Percentiles rank a stretch among this genome's conserved stretches.
Evolutionary conservation across 2,329 filamentous ascomycete genomes (phyloP).

Genomic region (Penicillium vulpinum): DNA sequence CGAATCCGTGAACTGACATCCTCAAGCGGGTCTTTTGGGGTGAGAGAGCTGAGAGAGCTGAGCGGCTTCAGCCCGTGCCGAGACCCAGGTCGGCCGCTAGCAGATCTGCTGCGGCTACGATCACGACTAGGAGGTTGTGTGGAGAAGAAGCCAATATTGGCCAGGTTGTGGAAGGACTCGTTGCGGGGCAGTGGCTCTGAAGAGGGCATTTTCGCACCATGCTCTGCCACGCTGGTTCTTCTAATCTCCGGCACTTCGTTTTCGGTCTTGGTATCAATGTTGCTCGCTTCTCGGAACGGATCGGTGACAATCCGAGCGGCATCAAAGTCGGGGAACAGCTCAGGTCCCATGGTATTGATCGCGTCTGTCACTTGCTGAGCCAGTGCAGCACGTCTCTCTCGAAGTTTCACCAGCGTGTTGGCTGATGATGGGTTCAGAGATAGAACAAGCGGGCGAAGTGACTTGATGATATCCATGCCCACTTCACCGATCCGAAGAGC

Average conservation of each 20-base stretch:
- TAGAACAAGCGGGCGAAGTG: slow-evolving; percentile 79
- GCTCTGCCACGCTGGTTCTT: slow-evolving; percentile 23
- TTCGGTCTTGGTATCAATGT: slow-evolving; percentile 17
- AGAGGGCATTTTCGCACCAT: slow-evolving; percentile 26
- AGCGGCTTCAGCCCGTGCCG: slow-evolving; percentile 70
- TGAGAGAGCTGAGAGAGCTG: slow-evolving; percentile 59
- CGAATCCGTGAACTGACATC: slow-evolving; percentile 82
- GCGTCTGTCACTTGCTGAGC: slow-evolving; percentile 81
- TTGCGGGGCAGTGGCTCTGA: slow-evolving; percentile 70
- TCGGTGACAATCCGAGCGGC: slow-evolving; percentile 66
- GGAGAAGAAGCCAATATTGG: slow-evolving; percentile 84
- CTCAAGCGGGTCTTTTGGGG: slow-evolving; percentile 71
- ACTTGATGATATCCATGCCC: slow-evolving; percentile 99
- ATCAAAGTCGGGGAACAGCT: slow-evolving; percentile 97
- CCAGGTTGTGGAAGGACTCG: slow-evolving; percentile 90
- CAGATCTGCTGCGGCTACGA: slow-evolving; percentile 69
- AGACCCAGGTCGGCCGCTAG: slow-evolving; percentile 62
- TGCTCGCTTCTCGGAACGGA: slow-evolving; percentile 44
- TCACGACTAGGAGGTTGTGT: slow-evolving; percentile 82
- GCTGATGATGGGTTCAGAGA: slow-evolving; percentile 81
- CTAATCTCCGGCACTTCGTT: slow-evolving; percentile 24
- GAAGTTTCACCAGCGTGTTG: slow-evolving; percentile 79
- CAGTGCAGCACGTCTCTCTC: slow-evolving; percentile 69
- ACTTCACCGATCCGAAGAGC: slow-evolving; percentile 93
- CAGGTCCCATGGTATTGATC: slow-evolving; percentile 92